Conservation (phyloP, 306 rosid species). For the Adenanthera pavonina region DNA sequence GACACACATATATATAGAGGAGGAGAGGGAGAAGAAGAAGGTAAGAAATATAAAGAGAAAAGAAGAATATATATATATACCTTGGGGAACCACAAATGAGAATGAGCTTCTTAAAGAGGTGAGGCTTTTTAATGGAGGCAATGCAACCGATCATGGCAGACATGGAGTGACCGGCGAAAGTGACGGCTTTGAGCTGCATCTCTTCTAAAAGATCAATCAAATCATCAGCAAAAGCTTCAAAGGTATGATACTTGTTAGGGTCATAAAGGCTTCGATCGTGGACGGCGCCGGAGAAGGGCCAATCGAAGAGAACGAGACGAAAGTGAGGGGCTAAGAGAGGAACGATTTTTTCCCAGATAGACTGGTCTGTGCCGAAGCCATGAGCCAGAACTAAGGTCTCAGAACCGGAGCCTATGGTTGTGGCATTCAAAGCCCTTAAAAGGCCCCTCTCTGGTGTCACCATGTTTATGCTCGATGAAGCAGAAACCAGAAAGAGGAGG, state of each 20-base stretch:
- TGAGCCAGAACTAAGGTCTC: slow-evolving; percentile 77
- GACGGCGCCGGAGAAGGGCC: slow-evolving; percentile 74
- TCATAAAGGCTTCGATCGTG: slow-evolving; percentile 55
- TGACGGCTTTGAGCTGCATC: slow-evolving; percentile 51
- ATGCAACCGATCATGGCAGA: slow-evolving; percentile 92
- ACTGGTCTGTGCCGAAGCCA: slow-evolving; percentile 87
- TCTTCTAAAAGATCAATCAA: slow-evolving; percentile 62
- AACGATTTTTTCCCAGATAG: slow-evolving; percentile 77
- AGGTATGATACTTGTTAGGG: slow-evolving; percentile 61
- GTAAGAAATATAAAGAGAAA: not conserved
- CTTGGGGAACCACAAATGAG: slow-evolving; percentile 90
- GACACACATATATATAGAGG: no score
- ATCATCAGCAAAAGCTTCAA: slow-evolving; percentile 66
- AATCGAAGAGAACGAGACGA: slow-evolving; percentile 69
- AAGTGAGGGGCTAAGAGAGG: slow-evolving; percentile 55
- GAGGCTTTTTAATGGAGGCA: slow-evolving; percentile 80
- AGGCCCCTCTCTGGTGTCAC: slow-evolving; percentile 42
- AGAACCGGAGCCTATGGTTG: slow-evolving; percentile 49
- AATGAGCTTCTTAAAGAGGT: slow-evolving; percentile 71
- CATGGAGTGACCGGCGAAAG: slow-evolving; percentile 92
- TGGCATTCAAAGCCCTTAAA: slow-evolving; percentile 55
- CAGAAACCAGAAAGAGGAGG: not conserved
- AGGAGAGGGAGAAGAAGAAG: not conserved
- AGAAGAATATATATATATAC: slow-evolving; percentile 31
- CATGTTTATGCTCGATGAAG: slow-evolving; percentile 29